Base-by-base conservation (phyloP, 1,284 basidiomycete genomes). In the Apiotrichum siamense region DNA sequence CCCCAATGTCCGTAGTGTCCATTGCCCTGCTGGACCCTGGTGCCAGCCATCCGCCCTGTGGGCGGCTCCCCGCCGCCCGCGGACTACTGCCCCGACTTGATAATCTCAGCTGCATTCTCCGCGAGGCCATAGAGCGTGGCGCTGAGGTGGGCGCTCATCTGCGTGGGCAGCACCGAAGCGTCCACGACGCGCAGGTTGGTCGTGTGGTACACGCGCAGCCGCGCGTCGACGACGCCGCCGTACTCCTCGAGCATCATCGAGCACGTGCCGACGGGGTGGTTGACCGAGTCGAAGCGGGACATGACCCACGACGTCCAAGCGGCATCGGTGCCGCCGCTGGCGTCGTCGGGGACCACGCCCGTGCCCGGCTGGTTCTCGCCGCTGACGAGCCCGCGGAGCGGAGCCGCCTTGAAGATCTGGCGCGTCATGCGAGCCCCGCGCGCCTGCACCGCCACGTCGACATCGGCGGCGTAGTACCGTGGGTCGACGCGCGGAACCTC, bases 171-270 rank as follows among this genome's bases (percentile, higher is more conserved):
- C 58, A 78, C 70, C 3, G 72, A 75, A n/a, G 75, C 63, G 61
- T 78, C 77, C 38, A 75, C 67, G 37, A 74, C 68, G 32, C 72
- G 59, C 17, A 80, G 52, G 65, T 81, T 81, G 50, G 52, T 51
- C 4, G 79, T 77, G 27, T 83, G 83, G 66, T 85, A 83, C 9
- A 86, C 83, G 60, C 75, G 75, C 27, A 86, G 70, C 50, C 80
- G 75, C 21, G 79, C 68, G 65, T 82, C 80, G 43, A 86, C 83
- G 42, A 85, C 84, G 54, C 83, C 84, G 41, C 84, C 84, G 50
- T 76, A 66, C 29, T 72, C 70, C 51, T 74, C 70, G 1, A 83
- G 83, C 38, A 85, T 72, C 83, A 85, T 85, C 9, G 82, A 77
- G 55, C 79, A 81, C 17, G 83, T 79, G 52, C 79, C 80, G 27